Base-by-base conservation (phyloP, 2,329 filamentous ascomycete species). In the Cercospora zeae-maydis region DNA sequence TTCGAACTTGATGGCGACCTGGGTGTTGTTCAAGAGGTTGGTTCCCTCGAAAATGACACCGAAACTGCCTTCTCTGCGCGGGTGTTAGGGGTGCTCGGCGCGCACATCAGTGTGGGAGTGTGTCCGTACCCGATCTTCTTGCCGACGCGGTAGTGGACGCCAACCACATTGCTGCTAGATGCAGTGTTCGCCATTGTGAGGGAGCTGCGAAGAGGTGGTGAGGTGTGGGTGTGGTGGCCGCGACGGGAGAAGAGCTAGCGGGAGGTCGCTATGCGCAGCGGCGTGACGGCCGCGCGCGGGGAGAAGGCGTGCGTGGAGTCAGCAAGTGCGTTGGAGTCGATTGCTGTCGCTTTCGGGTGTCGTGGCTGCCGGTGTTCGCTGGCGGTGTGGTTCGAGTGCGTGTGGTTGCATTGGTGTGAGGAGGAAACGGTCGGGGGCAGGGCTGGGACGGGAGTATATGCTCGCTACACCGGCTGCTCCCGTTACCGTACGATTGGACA, bases 1-100 rank as follows among this genome's bases (percentile, higher is more conserved):
- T 89, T 99, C 95, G 80, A 99, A 99, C 84, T 99, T 99, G 84
- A 99, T 99, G 75, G 95, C 95, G 67, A 99, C 93, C 81, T 97
- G 93, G 79, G 98, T 95, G 80, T 96, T 97, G 84, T 99, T 99
- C 78, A 99, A 84, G 72, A 99, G 85, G 78, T 99, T 99, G 75
- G 93, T 98, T 71, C 95, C 95, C 80, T 98, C 95, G 75, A 98
- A 98, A 76, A 98, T 97, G 72, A 98, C 95, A 83, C 93, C 93
- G 75, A 98, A 98, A 39, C 92, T 96, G 69, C 93, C 93, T 86
- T 98, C 95, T 78, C 67, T 69, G 54, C 42, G 39, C 13, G 24
- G 34, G 42, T 62, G 62, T 67, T 61, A 68, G 66, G 63, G 42
- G 33, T 42, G 53, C 54, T 31, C 53, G 33, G 52, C 39, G 58